Percentiles rank a stretch among this genome's conserved stretches.
These are phyloP conservation scores for Gracilaria gracilis DNA, from an alignment of 23 red algal genomes.

Conservation along the genomic window DNA sequence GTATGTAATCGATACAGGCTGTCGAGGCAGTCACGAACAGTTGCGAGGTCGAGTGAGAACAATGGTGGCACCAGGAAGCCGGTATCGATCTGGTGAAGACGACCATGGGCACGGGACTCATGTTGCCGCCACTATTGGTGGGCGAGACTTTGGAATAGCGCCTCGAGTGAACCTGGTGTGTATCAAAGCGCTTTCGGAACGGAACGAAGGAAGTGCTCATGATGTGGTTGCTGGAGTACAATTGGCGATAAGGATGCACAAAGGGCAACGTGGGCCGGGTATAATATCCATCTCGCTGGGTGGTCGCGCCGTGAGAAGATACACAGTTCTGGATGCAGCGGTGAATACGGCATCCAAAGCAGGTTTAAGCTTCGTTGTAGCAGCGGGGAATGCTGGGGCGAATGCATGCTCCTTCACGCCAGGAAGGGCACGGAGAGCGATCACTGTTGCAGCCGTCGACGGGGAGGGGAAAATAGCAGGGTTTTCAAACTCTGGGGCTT, in stretches of 20 bases:
- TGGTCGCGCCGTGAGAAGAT: constrained; percentile 20
- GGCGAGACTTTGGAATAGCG: constrained; percentile 46
- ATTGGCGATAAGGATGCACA: constrained; percentile 46
- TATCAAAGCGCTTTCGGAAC: constrained; percentile 61
- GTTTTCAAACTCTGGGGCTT: constrained; percentile 57
- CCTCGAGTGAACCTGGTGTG: constrained; percentile 35
- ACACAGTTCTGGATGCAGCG: constrained; percentile 57
- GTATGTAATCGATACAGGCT: constrained; percentile 79
- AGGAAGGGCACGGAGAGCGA: constrained; percentile 37
- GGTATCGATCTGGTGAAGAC: constrained; percentile 37
- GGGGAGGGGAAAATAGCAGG: constrained; percentile 2
- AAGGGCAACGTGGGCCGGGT: constrained; percentile 7
- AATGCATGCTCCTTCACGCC: constrained; percentile 76
- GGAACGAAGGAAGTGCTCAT: constrained; percentile 31
- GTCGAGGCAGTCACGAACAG: constrained; percentile 52
- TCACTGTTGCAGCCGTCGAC: constrained; percentile 64
- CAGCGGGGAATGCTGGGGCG: constrained; percentile 59
- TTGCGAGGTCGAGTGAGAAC: constrained; percentile 39
- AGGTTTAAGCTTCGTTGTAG: constrained; percentile 56
- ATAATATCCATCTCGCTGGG: constrained; percentile 57
- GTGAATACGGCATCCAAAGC: constrained; percentile 27
- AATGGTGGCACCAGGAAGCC: constrained; percentile 8
- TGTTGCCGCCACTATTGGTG: constrained; percentile 55
- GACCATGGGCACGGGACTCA: constrained; percentile 79
- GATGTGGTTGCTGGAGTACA: constrained; percentile 73